These are phyloP conservation scores for Aspergillus ruber DNA, from an alignment of 2,329 filamentous ascomycete genomes.

Conservation along the genomic window DNA sequence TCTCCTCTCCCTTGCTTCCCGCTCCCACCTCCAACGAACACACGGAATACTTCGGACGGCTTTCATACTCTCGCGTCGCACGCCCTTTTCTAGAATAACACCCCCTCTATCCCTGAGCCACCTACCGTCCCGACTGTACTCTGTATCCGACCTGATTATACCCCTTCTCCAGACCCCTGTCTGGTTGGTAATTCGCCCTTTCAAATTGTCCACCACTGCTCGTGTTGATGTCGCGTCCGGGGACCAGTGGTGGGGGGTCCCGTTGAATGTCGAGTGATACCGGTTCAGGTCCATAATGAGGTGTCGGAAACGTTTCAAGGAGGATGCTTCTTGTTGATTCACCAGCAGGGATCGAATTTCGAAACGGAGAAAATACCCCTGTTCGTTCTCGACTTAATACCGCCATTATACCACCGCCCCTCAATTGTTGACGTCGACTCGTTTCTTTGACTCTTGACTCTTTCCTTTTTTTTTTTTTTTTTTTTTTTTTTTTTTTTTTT, in stretches of 20 bases:
- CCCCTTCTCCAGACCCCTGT: constrained; percentile 2
- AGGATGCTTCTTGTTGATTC: constrained; percentile 34
- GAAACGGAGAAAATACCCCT: background rate
- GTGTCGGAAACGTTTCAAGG: constrained; percentile 40
- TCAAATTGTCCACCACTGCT: constrained; percentile 8
- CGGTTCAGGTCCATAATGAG: constrained; percentile 35
- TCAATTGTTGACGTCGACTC: constrained; percentile 5
- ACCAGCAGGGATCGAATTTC: constrained; percentile 7
- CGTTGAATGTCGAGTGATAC: constrained; percentile 21
- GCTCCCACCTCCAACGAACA: background rate
- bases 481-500: constrained; percentile 1
- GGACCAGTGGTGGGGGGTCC: constrained; percentile 19
- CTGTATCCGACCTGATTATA: background rate
- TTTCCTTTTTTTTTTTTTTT: constrained; percentile 11
- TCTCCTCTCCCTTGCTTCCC: constrained; percentile 18
- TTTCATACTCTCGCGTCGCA: constrained; percentile 1
- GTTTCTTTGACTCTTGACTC: constrained; percentile 10
- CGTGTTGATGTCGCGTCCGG: constrained; percentile 21
- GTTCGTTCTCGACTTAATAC: constrained; percentile 14
- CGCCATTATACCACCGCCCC: too few relatives aligned
- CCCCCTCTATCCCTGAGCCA: constrained; percentile 2
- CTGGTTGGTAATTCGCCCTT: constrained; percentile 11
- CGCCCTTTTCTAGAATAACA: background rate
- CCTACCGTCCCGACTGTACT: background rate
- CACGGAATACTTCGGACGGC: background rate